Evolutionary conservation across 257 asterid species (phyloP), one percentile per base, ranked within the genome.

Genomic region (Ballota nigra): DNA sequence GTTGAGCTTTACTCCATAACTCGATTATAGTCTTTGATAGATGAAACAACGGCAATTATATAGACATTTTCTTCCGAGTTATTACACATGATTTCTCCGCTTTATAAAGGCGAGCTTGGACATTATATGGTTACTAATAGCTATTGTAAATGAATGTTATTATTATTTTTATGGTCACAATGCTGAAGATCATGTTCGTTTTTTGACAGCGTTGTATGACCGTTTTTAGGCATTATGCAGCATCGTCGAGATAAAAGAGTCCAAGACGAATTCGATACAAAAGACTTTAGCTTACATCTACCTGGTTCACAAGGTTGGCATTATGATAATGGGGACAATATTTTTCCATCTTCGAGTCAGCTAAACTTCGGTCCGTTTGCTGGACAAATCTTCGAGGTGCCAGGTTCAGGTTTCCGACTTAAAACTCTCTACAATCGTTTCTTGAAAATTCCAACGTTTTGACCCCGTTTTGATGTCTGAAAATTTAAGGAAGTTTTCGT

Each of bases 391-490:
- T 24, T 73, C 41, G 70, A 65, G 56, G n/a, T 81, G 69, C 80
- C 77, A 40, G 78, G 52, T 43, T 66, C 86, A 66, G 86, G 88
- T 83, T n/a, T 79, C 34, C 69, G 9, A 18, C 59, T 52, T 52
- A 5, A 31, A 57, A 4, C 4, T 24, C 12, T 36, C 18, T 16
- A 20, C 6, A 13, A 29, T 58, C n/a, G 47, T 58, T 49, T 22
- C 49, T 60, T 33, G 60, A 38, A 29, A n/a, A n/a, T n/a, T n/a
- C n/a, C n/a, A n/a, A n/a, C n/a, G n/a, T 24, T 34, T 64, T 26
- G 29, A 1, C 29, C 12, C 57, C 45, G 3, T 28, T 72, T 43
- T 47, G 28, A 6, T 58, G 38, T 22, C 26, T 41, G 9, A 31
- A n/a, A 52, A 22, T 67, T 31, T 52, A 34, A 24, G 19, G 26